A percentile compares a stretch with the other conserved stretches of the same genome.
These are phyloP conservation scores for Microcyclosporella mali DNA, from an alignment of 2,329 filamentous ascomycete species.

Conservation along the genomic window DNA sequence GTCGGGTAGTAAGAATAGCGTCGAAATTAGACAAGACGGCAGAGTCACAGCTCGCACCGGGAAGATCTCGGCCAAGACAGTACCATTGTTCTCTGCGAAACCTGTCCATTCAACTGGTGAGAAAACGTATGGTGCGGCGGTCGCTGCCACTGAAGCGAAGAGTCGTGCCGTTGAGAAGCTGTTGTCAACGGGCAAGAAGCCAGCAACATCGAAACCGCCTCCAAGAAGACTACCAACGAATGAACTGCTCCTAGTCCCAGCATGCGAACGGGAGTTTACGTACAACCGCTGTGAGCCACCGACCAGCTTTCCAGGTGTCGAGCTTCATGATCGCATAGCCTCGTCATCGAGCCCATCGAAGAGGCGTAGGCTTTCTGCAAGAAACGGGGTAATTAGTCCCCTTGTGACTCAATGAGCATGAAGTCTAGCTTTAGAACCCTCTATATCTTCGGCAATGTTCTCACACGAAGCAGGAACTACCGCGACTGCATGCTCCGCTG, in stretches of 20 bases:
- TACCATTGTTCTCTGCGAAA: neutral
- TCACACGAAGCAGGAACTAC: neutral
- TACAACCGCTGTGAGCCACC: neutral
- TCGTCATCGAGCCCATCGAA: slow-evolving; percentile 5
- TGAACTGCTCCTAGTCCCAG: slow-evolving; percentile 17
- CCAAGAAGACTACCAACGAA: slow-evolving; percentile 14
- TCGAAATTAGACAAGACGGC: neutral
- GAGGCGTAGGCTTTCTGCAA: neutral
- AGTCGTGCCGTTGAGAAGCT: too few species aligned
- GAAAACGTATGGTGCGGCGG: too few species aligned
- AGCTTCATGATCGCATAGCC: slow-evolving; percentile 16
- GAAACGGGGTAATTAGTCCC: neutral
- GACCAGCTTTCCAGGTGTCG: neutral
- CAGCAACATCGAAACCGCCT: neutral
- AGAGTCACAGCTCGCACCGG: neutral
- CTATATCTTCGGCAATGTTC: too few species aligned
- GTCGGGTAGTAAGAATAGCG: slow-evolving; percentile 3
- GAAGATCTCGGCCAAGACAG: neutral
- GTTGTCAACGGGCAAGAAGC: neutral
- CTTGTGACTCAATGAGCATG: too few species aligned
- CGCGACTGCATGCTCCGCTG: slow-evolving; percentile 7
- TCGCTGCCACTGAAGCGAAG: too few species aligned
- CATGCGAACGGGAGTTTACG: neutral
- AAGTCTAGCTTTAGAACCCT: too few species aligned
- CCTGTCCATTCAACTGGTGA: neutral